Conservation (phyloP, 768 basidiomycete species). For the Trametes cingulata region DNA sequence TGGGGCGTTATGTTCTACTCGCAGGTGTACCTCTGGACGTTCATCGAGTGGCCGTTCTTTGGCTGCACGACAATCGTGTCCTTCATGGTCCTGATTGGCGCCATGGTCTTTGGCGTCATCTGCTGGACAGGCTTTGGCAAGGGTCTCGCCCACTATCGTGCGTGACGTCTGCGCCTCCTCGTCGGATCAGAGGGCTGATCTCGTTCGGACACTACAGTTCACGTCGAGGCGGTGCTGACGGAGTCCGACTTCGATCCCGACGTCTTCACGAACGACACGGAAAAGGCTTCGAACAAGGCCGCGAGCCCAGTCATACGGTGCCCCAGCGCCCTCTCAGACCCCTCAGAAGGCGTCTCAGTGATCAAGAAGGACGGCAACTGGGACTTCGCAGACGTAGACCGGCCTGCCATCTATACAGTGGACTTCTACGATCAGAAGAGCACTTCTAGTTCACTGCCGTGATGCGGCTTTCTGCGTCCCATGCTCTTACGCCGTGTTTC, state of each 20-base stretch:
- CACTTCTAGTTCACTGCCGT: neutral
- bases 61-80: constrained; percentile 46
- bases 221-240: constrained; percentile 26
- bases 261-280: constrained; percentile 24
- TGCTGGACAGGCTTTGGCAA: constrained; percentile 55
- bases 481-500: neutral
- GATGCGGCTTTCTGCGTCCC: neutral
- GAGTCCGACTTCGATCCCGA: constrained; percentile 32
- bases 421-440: constrained; percentile 12
- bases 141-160: constrained; percentile 58
- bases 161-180: constrained; percentile 24
- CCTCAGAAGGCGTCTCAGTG: constrained; percentile 6
- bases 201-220: constrained; percentile 9
- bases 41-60: constrained; percentile 50
- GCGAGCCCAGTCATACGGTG: constrained; percentile 5
- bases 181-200: neutral
- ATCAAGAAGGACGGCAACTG: constrained; percentile 27
- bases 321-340: constrained; percentile 16
- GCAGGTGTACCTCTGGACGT: constrained; percentile 32
- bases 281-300: constrained; percentile 3
- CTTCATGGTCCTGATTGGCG: constrained; percentile 38
- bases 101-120: constrained; percentile 46
- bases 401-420: constrained; percentile 26
- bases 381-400: constrained; percentile 22
- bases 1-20: constrained; percentile 32